Percentiles rank a stretch among this genome's conserved stretches.
phyloP scores from a whole-genome alignment of 441 rosid species.

The Isatis lusitanica region DNA sequence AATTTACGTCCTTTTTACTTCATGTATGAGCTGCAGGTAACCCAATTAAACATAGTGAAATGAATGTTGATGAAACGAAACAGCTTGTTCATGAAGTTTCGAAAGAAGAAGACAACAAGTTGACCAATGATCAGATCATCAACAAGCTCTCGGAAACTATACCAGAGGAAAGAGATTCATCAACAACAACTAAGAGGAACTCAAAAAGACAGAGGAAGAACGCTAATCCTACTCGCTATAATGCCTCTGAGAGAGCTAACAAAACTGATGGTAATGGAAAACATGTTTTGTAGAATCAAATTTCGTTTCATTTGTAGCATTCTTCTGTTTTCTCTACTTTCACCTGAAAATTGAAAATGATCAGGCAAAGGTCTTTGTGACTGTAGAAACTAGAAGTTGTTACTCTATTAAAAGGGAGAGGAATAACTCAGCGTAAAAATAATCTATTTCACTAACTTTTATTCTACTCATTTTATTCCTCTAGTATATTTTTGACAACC shows the following conservation, averaged over 20 bases:
- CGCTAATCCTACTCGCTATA: constrained; percentile 55
- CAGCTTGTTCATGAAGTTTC: constrained; percentile 66
- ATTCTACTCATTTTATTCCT: no score
- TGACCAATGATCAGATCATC: constrained; percentile 46
- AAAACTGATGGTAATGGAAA: not conserved
- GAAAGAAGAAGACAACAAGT: constrained; percentile 18
- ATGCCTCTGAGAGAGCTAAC: not conserved
- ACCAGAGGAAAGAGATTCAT: constrained; percentile 35
- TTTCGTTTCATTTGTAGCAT: not conserved
- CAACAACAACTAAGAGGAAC: constrained; percentile 35
- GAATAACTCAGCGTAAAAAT: no score
- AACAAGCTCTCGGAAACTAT: constrained; percentile 52
- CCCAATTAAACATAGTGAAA: constrained; percentile 51
- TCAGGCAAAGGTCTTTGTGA: no score
- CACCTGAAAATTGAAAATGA: not conserved
- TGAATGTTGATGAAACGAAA: constrained; percentile 66
- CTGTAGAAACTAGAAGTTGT: no score
- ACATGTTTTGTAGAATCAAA: not conserved
- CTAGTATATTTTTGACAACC: no score
- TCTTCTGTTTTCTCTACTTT: not conserved
- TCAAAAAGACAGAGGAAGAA: constrained; percentile 66
- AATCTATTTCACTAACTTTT: no score
- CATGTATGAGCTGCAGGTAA: constrained; percentile 47
- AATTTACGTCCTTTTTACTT: not conserved
- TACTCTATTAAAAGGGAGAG: no score